These are phyloP conservation scores for Sporothrix schenckii DNA, from an alignment of 2,329 filamentous ascomycete genomes.

Conservation along the genomic window DNA sequence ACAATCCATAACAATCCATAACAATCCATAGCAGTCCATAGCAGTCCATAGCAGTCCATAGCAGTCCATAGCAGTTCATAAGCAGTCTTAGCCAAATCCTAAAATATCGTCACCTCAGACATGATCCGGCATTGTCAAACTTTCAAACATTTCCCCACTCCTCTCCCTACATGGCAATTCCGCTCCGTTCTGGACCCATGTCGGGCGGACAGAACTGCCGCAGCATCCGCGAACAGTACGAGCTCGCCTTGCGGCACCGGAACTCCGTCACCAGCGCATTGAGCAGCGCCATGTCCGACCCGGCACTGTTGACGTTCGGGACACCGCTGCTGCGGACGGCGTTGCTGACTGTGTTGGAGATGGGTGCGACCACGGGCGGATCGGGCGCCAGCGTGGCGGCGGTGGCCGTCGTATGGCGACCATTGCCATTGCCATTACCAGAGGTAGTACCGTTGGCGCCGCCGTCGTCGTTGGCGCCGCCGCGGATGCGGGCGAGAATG, in stretches of 20 bases:
- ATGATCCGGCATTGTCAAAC: background rate
- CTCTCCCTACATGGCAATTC: background rate
- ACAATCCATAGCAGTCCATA: background rate
- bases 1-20: background rate
- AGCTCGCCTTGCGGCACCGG: slow-evolving; percentile 22
- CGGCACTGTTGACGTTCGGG: slow-evolving; percentile 6
- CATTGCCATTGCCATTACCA: too few relatives aligned
- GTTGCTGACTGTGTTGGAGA: slow-evolving; percentile 21
- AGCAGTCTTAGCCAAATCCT: background rate
- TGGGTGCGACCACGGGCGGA: background rate
- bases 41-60: background rate
- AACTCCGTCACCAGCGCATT: slow-evolving; percentile 24
- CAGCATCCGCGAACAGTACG: slow-evolving; percentile 24
- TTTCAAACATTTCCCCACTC: background rate
- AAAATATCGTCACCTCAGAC: slow-evolving; percentile 3
- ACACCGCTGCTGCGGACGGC: slow-evolving; percentile 14
- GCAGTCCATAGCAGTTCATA: background rate
- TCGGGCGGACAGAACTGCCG: slow-evolving; percentile 20
- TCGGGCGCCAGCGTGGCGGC: background rate
- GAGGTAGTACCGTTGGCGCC: background rate
- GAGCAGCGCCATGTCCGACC: slow-evolving; percentile 19
- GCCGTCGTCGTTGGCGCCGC: slow-evolving; percentile 21
- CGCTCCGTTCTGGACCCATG: slow-evolving; percentile 2
- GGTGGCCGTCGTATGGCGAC: background rate
- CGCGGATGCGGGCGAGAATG: slow-evolving; percentile 15